Evolutionary conservation across 495 filamentous ascomycete species (phyloP).

Genomic region (Pyrenopolyporus hunteri): DNA sequence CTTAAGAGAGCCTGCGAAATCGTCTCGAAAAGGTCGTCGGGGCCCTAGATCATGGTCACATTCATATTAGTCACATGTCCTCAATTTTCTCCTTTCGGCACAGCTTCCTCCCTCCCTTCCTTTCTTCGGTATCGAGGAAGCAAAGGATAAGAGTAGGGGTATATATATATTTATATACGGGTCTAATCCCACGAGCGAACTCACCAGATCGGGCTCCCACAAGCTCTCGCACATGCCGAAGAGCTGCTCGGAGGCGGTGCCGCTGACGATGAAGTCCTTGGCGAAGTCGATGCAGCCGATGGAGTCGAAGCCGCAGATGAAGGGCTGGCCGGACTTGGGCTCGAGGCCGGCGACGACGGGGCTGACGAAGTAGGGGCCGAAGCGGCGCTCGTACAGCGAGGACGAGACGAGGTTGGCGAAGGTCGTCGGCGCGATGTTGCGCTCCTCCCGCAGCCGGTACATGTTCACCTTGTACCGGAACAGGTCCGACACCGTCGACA

Average conservation of each 20-base stretch:
- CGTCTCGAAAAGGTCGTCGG: slow-evolving; percentile 97
- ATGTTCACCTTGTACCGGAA: slow-evolving; percentile 99
- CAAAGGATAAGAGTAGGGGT: not conserved
- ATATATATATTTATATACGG: not conserved
- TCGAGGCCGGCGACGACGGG: slow-evolving; percentile 95
- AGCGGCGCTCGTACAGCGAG: slow-evolving; percentile 89
- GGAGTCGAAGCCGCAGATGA: slow-evolving; percentile 98
- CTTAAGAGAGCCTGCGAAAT: slow-evolving; percentile 96
- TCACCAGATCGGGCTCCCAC: slow-evolving; percentile 95
- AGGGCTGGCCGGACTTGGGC: slow-evolving; percentile 87
- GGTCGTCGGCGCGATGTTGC: slow-evolving; percentile 89
- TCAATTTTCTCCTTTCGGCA: not conserved
- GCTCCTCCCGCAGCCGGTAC: slow-evolving; percentile 98
- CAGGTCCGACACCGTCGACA: slow-evolving; percentile 91
- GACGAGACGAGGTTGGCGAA: slow-evolving; percentile 94
- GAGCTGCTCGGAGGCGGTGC: slow-evolving; percentile 94
- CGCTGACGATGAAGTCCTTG: slow-evolving; percentile 98
- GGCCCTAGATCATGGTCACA: slow-evolving; percentile 58
- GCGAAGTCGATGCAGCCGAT: slow-evolving; percentile 99
- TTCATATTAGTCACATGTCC: slow-evolving; percentile 5
- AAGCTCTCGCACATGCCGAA: slow-evolving; percentile 98
- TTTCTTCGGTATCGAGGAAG: too few relatives aligned
- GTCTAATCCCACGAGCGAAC: too few relatives aligned
- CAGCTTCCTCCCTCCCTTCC: not conserved
- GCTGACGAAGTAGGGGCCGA: slow-evolving; percentile 94